A percentile compares a stretch with the other conserved stretches of the same genome.
Conservation (phyloP, 2,329 filamentous ascomycete species). For the Colletotrichum echinochloae region DNA sequence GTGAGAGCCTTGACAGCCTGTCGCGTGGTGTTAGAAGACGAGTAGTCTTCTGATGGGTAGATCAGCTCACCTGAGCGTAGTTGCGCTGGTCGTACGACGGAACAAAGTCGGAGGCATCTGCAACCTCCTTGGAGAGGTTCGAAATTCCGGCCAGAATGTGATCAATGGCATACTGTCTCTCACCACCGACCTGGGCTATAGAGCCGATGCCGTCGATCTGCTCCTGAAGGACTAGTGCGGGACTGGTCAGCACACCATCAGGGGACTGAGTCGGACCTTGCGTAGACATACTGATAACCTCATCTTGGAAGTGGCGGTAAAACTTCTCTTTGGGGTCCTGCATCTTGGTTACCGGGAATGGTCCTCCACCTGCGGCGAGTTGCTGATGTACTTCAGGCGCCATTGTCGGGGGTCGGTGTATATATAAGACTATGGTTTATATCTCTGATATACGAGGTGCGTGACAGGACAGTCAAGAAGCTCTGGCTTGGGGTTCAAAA, state of each 20-base stretch:
- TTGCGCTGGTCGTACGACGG: slow-evolving; percentile 91
- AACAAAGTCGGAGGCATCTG: slow-evolving; percentile 83
- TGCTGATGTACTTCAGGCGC: slow-evolving; percentile 42
- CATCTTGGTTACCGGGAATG: slow-evolving; percentile 48
- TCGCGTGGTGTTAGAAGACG: slow-evolving; percentile 12
- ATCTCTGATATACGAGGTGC: neutral
- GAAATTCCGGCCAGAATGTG: slow-evolving; percentile 84
- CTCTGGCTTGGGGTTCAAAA: slow-evolving; percentile 26
- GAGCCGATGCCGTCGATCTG: slow-evolving; percentile 50
- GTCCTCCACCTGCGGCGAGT: slow-evolving; percentile 27
- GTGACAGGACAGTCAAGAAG: slow-evolving; percentile 4
- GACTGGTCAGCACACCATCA: slow-evolving; percentile 9
- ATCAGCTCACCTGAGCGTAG: slow-evolving; percentile 76
- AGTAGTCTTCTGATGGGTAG: neutral
- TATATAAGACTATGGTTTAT: slow-evolving; percentile 5
- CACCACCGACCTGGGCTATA: slow-evolving; percentile 71
- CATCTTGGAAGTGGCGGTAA: slow-evolving; percentile 84
- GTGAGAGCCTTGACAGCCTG: slow-evolving; percentile 84
- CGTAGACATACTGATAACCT: slow-evolving; percentile 72
- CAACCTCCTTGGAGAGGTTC: slow-evolving; percentile 83
- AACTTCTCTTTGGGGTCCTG: slow-evolving; percentile 79
- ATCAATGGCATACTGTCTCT: slow-evolving; percentile 84
- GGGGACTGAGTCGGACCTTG: neutral
- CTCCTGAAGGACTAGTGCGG: slow-evolving; percentile 71
- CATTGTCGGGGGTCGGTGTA: slow-evolving; percentile 23